Evolutionary conservation across 2,329 filamentous ascomycete genomes (phyloP).

Genomic region (Plectosphaerella plurivora): DNA sequence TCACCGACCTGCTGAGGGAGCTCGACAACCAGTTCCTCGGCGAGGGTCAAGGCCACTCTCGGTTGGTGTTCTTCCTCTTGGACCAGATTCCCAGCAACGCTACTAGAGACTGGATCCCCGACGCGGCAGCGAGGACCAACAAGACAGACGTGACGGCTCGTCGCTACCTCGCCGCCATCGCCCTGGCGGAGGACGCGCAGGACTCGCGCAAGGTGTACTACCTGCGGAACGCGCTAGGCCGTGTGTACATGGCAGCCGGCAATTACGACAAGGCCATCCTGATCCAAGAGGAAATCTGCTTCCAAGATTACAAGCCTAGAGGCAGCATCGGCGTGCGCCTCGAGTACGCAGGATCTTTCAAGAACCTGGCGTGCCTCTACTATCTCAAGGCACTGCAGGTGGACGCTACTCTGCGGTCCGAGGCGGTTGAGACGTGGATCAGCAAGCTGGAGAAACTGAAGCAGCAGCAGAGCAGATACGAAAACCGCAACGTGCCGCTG

Average conservation of each 20-base stretch:
- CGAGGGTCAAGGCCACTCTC: constrained; percentile 12
- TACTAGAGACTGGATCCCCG: constrained; percentile 33
- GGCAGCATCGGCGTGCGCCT: constrained; percentile 33
- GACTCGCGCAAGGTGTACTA: constrained; percentile 31
- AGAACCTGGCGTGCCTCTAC: constrained; percentile 32
- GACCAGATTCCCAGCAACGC: constrained; percentile 25
- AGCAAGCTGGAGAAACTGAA: constrained; percentile 28
- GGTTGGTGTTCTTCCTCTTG: constrained; percentile 29
- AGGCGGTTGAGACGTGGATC: constrained; percentile 25
- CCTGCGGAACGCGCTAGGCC: constrained; percentile 30
- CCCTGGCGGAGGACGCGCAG: constrained; percentile 24
- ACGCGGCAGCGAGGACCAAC: constrained; percentile 29
- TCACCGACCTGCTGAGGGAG: constrained; percentile 28
- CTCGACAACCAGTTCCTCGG: constrained; percentile 21
- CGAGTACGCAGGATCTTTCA: constrained; percentile 33
- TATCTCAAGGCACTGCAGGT: constrained; percentile 8
- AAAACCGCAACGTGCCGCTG: constrained; percentile 32
- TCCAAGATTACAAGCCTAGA: constrained; percentile 30
- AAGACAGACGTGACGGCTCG: constrained; percentile 23
- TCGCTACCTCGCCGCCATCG: constrained; percentile 24
- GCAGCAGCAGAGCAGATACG: constrained; percentile 29
- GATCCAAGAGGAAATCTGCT: constrained; percentile 29
- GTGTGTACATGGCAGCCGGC: constrained; percentile 27
- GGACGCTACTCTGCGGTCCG: constrained; percentile 9
- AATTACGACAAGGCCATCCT: constrained; percentile 27